A percentile compares a stretch with the other conserved stretches of the same genome.
Conservation (phyloP, 73 alveolate genomes). For the Paramecium tetraurelia region DNA sequence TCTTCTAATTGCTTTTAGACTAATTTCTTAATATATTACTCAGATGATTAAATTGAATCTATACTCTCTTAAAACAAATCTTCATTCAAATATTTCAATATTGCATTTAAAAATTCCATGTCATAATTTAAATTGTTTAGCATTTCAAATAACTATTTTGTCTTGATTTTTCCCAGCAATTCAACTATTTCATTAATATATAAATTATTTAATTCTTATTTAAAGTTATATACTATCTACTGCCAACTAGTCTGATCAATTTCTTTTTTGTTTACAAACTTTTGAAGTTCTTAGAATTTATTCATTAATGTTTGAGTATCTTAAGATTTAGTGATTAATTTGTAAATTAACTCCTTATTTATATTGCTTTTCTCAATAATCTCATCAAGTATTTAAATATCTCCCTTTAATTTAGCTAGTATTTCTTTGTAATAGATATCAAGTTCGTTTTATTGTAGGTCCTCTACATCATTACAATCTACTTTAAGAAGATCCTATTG, state of each 20-base stretch:
- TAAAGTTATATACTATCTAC: background rate
- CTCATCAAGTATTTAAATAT: background rate
- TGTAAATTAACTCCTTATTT: background rate
- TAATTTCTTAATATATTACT: background rate
- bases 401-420: background rate
- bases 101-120: background rate
- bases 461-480: background rate
- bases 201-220: background rate
- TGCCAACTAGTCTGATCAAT: background rate
- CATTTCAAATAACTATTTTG: background rate
- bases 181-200: background rate
- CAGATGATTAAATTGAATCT: background rate
- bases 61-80: background rate
- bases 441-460: background rate
- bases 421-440: background rate
- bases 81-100: background rate
- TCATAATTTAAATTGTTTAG: background rate
- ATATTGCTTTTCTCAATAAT: background rate
- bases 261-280: background rate
- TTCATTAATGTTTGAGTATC: background rate
- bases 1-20: background rate
- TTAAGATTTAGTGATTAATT: background rate
- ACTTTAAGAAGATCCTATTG: background rate
- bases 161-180: background rate
- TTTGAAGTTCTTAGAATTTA: background rate